Conservation (phyloP, 139 green algal genomes). For the Pycnococcus provasolii region DNA sequence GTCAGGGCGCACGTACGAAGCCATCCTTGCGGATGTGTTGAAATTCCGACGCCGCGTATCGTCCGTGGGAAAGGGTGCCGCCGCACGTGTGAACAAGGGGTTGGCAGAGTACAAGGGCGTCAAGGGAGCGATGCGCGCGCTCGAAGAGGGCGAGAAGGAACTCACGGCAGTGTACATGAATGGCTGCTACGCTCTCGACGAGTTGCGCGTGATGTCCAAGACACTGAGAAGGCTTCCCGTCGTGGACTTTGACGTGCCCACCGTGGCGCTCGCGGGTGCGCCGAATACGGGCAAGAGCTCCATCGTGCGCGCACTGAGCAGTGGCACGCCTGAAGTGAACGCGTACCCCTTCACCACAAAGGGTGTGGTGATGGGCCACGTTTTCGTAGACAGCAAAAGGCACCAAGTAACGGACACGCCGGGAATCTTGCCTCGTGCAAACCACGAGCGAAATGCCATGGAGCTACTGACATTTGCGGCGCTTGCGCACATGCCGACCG, state of each 20-base stretch:
- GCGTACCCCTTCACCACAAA: constrained; percentile 98
- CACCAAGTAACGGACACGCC: constrained; percentile 96
- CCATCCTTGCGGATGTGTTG: constrained; percentile 43
- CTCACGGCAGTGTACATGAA: constrained; percentile 46
- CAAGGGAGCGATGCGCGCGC: constrained; percentile 45
- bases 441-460: constrained; percentile 81
- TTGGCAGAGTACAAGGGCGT: constrained; percentile 26
- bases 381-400: constrained; percentile 63
- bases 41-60: constrained; percentile 47
- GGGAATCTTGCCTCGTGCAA: constrained; percentile 57
- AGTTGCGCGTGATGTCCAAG: constrained; percentile 61
- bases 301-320: constrained; percentile 75
- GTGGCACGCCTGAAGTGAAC: constrained; percentile 57
- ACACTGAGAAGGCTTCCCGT: constrained; percentile 62
- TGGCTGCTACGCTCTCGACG: constrained; percentile 40
- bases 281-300: constrained; percentile 91
- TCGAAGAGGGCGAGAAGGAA: constrained; percentile 49
- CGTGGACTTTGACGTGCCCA: constrained; percentile 71
- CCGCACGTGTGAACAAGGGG: constrained; percentile 42
- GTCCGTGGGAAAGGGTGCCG: constrained; percentile 61
- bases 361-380: constrained; percentile 95
- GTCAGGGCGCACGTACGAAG: constrained; percentile 43
- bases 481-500: constrained; percentile 71
- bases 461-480: constrained; percentile 84
- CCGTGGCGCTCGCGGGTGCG: constrained; percentile 70